Conservation (phyloP, 1,139 yeast genomes). For the Taphrina deformans region DNA sequence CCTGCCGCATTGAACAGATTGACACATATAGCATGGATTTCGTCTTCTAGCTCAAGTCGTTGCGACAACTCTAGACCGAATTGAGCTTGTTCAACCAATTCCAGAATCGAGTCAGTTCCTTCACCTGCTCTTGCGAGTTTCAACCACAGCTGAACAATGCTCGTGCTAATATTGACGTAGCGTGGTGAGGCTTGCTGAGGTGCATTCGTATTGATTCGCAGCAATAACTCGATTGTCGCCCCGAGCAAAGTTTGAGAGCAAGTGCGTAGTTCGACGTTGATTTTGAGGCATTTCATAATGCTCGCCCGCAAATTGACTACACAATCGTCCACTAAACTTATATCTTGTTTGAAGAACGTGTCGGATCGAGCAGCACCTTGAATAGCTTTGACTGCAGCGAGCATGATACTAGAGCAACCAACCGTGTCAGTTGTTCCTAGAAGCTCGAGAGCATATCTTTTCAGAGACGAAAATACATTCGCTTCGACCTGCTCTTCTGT, state of each 20-base stretch:
- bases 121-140: not conserved
- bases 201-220: not conserved
- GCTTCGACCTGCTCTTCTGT: not conserved
- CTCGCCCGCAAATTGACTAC: not conserved
- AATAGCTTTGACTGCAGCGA: not conserved
- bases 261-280: not conserved
- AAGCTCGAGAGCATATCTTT: not conserved
- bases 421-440: too few relatives aligned
- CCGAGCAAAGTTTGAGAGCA: not conserved
- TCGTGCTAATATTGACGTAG: not conserved
- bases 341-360: not conserved
- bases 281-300: not conserved
- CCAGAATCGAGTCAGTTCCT: not conserved
- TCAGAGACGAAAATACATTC: not conserved
- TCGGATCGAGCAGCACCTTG: not conserved
- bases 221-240: not conserved
- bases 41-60: not conserved
- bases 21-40: not conserved
- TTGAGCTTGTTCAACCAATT: not conserved
- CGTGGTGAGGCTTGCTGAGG: not conserved
- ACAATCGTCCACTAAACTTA: not conserved
- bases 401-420: not conserved
- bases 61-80: not conserved
- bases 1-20: conserved; percentile 10
- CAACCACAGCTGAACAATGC: not conserved